Percentiles rank a stretch among this genome's conserved stretches.
phyloP scores from a whole-genome alignment of 345 rosid species.

The Erucastrum elatum region DNA sequence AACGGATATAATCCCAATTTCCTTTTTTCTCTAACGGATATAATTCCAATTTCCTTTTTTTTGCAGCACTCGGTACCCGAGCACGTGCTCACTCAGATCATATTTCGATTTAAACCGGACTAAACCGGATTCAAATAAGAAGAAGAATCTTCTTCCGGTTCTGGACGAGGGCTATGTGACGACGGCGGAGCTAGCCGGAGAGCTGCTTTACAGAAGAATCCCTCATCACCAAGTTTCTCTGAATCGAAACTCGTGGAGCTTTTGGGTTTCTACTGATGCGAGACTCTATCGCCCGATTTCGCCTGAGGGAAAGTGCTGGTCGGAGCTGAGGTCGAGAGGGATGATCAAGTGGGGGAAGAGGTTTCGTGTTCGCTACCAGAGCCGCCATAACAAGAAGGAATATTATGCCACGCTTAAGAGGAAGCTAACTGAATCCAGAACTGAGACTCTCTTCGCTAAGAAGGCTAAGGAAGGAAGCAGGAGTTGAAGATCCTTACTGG shows the following conservation, averaged over 20 bases:
- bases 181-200: slow-evolving; percentile 55
- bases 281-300: slow-evolving; percentile 8
- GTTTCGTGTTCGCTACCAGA: slow-evolving; percentile 55
- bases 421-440: neutral
- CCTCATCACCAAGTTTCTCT: slow-evolving; percentile 51
- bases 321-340: slow-evolving; percentile 50
- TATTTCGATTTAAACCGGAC: slow-evolving; percentile 45
- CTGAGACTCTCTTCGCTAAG: neutral
- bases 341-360: slow-evolving; percentile 78
- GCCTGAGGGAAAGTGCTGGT: slow-evolving; percentile 50
- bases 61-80: slow-evolving; percentile 53
- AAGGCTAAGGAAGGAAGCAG: slow-evolving; percentile 62
- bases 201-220: slow-evolving; percentile 63
- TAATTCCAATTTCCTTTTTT: too few species aligned
- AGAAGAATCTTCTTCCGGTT: slow-evolving; percentile 50
- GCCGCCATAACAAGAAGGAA: slow-evolving; percentile 24
- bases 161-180: slow-evolving; percentile 67
- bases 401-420: neutral
- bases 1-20: too few species aligned
- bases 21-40: too few species aligned
- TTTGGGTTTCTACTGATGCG: slow-evolving; percentile 51
- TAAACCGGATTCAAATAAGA: slow-evolving; percentile 24
- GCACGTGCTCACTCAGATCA: slow-evolving; percentile 51
- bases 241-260: slow-evolving; percentile 48
- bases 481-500: slow-evolving; percentile 94